phyloP scores from a whole-genome alignment of 345 rosid species.

The Eucalyptus brandiana region DNA sequence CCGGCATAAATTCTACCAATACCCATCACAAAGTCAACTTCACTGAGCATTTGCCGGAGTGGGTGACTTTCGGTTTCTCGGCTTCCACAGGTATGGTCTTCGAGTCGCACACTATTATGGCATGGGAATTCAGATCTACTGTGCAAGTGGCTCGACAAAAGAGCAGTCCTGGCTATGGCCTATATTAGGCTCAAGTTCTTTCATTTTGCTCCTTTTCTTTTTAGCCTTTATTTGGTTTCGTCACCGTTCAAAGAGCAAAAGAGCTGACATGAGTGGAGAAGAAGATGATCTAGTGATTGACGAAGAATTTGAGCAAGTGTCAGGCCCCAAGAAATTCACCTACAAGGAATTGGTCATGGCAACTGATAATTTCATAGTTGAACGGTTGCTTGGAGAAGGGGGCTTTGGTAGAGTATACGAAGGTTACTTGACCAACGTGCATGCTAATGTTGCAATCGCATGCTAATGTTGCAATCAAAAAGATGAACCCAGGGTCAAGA shows the following conservation, averaged over 20 bases:
- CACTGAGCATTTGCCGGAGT: accelerated
- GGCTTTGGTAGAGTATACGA: background rate
- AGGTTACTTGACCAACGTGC: background rate
- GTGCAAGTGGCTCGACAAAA: background rate
- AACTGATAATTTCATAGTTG: accelerated
- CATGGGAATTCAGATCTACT: no score
- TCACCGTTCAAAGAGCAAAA: background rate
- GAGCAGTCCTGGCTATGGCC: background rate
- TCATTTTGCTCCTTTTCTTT: background rate
- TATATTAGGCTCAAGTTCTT: background rate
- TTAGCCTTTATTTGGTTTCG: background rate
- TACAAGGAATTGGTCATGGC: background rate
- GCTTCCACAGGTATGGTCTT: no score
- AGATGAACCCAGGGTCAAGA: background rate
- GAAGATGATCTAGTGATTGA: background rate
- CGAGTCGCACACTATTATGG: no score
- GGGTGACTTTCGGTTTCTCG: no score
- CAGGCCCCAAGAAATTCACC: background rate
- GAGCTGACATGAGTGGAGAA: background rate
- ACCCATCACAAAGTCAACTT: accelerated
- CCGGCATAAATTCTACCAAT: accelerated
- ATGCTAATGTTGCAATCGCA: background rate
- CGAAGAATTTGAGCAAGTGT: background rate
- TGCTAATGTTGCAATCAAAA: background rate
- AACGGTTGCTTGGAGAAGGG: background rate